Percentiles rank a stretch among this genome's conserved stretches.
Conservation (phyloP, 495 filamentous ascomycete species). For the Diplogelasinospora grovesii region DNA sequence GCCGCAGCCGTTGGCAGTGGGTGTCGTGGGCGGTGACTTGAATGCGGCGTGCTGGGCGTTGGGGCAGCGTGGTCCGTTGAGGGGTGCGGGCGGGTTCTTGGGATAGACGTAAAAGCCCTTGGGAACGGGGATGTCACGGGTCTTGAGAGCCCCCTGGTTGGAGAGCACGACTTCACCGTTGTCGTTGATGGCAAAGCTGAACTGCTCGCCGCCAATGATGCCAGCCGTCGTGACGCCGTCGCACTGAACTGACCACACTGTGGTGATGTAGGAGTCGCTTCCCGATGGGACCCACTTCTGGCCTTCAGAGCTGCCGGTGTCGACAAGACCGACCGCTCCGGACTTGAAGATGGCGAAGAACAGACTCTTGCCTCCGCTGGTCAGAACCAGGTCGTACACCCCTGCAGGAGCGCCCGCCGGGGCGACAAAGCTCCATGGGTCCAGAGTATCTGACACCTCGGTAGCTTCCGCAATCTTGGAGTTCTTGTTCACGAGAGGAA, state of each 20-base stretch:
- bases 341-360: conserved; percentile 9
- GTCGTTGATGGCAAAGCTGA: conserved; percentile 4
- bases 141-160: not conserved
- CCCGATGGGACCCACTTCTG: conserved; percentile 5
- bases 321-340: conserved; percentile 8
- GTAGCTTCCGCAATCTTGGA: conserved; percentile 1
- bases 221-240: conserved; percentile 5
- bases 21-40: not conserved
- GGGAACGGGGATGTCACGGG: conserved; percentile 7
- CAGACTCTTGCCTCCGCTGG: not conserved
- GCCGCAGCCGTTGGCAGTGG: conserved; percentile 8
- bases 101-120: conserved; percentile 11
- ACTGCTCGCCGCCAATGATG: conserved; percentile 5
- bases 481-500: conserved; percentile 1
- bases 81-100: not conserved
- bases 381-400: conserved; percentile 5
- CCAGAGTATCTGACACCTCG: not conserved
- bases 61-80: conserved; percentile 6
- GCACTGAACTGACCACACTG: conserved; percentile 10
- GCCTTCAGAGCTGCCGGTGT: conserved; percentile 9
- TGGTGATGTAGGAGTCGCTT: conserved; percentile 4
- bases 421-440: not conserved
- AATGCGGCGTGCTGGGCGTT: not conserved
- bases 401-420: conserved; percentile 1
- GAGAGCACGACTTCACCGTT: not conserved